A percentile compares a stretch with the other conserved stretches of the same genome.
Conservation (phyloP, 805 yeast species). For the Candida xiaguanensis region DNA sequence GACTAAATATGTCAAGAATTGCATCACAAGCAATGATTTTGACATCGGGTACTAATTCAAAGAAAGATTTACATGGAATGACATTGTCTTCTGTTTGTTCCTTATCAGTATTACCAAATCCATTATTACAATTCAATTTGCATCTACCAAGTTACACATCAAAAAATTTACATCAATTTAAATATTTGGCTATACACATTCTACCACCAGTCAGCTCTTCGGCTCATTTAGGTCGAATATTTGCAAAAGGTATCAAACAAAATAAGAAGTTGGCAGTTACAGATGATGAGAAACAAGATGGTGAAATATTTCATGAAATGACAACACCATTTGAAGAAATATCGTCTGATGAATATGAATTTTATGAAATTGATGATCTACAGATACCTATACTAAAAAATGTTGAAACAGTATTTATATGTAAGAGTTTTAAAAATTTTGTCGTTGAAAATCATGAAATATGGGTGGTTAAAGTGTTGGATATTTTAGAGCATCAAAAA, state of each 20-base stretch:
- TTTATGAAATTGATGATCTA: conserved; percentile 8
- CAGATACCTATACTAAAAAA: conserved; percentile 53
- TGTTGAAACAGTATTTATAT: conserved; percentile 60
- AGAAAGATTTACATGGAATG: conserved; percentile 54
- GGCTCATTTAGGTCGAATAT: conserved; percentile 59
- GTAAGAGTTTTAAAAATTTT: conserved; percentile 51
- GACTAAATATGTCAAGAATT: conserved; percentile 33
- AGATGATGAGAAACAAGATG: conserved; percentile 23
- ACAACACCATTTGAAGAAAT: conserved; percentile 52
- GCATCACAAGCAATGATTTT: conserved; percentile 43
- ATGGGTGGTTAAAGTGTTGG: conserved; percentile 78
- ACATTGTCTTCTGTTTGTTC: conserved; percentile 87
- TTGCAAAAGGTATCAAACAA: conserved; percentile 54
- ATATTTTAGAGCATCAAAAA: conserved; percentile 37
- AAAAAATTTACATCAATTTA: conserved; percentile 50
- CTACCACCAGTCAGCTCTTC: conserved; percentile 58
- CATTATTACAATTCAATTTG: conserved; percentile 79
- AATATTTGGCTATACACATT: conserved; percentile 68
- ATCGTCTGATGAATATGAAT: conserved; percentile 21
- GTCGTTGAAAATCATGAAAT: conserved; percentile 82
- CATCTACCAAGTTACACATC: conserved; percentile 86
- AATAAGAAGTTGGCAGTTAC: conserved; percentile 23
- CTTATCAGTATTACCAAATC: conserved; percentile 70
- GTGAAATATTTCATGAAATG: conserved; percentile 40
- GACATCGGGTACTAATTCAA: conserved; percentile 27